phyloP scores from a whole-genome alignment of 257 asterid species.

The Primulina huaijiensis region DNA sequence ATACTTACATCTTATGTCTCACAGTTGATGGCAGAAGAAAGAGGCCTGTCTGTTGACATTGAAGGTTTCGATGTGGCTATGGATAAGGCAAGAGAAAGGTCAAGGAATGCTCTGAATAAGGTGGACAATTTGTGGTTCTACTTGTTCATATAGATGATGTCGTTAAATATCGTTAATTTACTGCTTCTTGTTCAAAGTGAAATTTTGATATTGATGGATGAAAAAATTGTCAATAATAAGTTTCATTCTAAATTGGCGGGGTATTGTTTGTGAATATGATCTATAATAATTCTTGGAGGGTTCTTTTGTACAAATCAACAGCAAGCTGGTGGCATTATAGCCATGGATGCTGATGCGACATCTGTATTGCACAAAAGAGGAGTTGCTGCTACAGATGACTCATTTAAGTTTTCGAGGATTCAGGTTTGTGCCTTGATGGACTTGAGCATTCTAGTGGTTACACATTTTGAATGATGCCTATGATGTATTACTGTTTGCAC shows the following conservation, averaged over 20 bases:
- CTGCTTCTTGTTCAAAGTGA: slow-evolving; percentile 7
- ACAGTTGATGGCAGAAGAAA: slow-evolving; percentile 98
- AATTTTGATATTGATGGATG: slow-evolving; percentile 12
- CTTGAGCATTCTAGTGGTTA: too few relatives aligned
- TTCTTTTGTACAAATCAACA: slow-evolving; percentile 27
- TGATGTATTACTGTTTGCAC: too few relatives aligned
- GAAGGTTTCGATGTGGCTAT: slow-evolving; percentile 69
- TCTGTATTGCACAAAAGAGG: slow-evolving; percentile 76
- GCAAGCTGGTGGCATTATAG: slow-evolving; percentile 75
- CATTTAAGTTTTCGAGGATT: slow-evolving; percentile 79
- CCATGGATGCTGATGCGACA: slow-evolving; percentile 95
- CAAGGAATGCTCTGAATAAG: slow-evolving; percentile 93
- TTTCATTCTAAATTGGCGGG: slow-evolving; percentile 2
- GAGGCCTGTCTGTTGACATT: slow-evolving; percentile 77
- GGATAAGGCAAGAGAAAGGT: slow-evolving; percentile 88
- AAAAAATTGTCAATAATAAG: slow-evolving; percentile 13
- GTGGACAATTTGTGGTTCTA: slow-evolving; percentile 36
- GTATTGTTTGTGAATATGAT: slow-evolving; percentile 16
- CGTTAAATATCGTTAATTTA: not conserved
- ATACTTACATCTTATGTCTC: slow-evolving; percentile 25
- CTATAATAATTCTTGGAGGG: slow-evolving; percentile 13
- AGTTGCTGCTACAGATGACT: slow-evolving; percentile 69
- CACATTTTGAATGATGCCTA: too few relatives aligned
- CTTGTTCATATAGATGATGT: slow-evolving; percentile 7
- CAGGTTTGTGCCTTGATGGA: slow-evolving; percentile 49